Conservation (phyloP, 352 stramenopile genomes). For the Globisporangium radiosum region DNA sequence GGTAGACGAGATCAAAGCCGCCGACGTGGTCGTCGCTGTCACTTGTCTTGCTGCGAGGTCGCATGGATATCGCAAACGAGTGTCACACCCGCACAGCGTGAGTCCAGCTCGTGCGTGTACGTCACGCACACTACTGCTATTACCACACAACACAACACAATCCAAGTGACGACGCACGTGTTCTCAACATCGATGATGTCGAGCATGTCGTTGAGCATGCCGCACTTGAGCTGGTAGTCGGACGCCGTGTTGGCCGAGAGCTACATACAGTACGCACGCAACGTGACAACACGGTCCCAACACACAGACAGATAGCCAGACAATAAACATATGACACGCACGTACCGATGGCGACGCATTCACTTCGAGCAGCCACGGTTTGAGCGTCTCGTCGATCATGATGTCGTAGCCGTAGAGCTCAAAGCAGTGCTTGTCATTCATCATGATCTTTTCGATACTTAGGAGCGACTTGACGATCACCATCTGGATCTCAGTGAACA, state of each 20-base stretch:
- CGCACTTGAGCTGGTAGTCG: constrained; percentile 92
- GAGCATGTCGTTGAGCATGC: constrained; percentile 92
- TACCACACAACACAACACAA: constrained; percentile 1
- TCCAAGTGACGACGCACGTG: constrained; percentile 29
- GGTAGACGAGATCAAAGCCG: constrained; percentile 78
- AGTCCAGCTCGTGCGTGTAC: no score
- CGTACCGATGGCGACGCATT: constrained; percentile 89
- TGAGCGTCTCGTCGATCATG: constrained; percentile 89
- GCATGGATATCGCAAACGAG: background rate
- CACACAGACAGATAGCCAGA: no score
- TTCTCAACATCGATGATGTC: constrained; percentile 93
- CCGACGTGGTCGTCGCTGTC: constrained; percentile 47
- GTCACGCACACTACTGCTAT: background rate
- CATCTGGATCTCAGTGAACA: constrained; percentile 89
- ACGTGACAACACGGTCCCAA: background rate
- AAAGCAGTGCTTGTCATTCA: constrained; percentile 95
- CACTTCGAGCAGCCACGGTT: constrained; percentile 91
- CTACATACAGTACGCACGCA: constrained; percentile 17
- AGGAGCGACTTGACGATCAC: constrained; percentile 84
- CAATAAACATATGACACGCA: no score
- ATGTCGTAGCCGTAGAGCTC: constrained; percentile 93
- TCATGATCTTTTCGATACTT: constrained; percentile 92
- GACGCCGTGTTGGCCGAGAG: constrained; percentile 88
- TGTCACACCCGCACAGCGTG: background rate
- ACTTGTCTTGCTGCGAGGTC: constrained; percentile 15